These are phyloP conservation scores for Neurospora terricola DNA, from an alignment of 495 filamentous ascomycete genomes.

Conservation along the genomic window DNA sequence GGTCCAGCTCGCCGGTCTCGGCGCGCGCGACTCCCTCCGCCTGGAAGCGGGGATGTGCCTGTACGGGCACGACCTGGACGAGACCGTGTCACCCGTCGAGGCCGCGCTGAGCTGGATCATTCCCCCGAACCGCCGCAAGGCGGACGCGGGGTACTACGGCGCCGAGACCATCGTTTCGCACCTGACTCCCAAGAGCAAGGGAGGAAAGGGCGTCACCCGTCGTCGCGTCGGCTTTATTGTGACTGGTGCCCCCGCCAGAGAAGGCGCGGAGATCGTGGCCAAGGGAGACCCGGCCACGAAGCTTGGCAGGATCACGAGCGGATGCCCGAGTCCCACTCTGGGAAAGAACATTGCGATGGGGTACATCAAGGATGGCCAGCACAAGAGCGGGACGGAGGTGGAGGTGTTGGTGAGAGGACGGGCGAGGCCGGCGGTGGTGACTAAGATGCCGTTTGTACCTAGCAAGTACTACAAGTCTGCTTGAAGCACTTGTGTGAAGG, in stretches of 20 bases:
- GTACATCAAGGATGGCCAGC: slow-evolving; percentile 71
- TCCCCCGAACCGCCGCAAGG: slow-evolving; percentile 58
- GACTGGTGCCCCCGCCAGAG: slow-evolving; percentile 79
- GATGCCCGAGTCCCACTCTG: slow-evolving; percentile 77
- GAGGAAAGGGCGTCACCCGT: slow-evolving; percentile 53
- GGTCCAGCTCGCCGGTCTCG: slow-evolving; percentile 82
- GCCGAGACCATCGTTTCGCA: slow-evolving; percentile 61
- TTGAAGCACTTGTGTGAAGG: neutral
- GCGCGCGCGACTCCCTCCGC: slow-evolving; percentile 81
- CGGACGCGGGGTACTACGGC: slow-evolving; percentile 61
- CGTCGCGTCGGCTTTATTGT: slow-evolving; percentile 75
- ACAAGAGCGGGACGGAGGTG: slow-evolving; percentile 82
- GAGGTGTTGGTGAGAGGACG: slow-evolving; percentile 73
- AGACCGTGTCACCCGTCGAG: slow-evolving; percentile 77
- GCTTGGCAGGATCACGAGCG: slow-evolving; percentile 68
- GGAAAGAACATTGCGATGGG: slow-evolving; percentile 93
- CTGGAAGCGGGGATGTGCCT: slow-evolving; percentile 97
- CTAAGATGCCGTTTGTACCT: slow-evolving; percentile 90
- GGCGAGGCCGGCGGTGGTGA: slow-evolving; percentile 65
- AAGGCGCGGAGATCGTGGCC: slow-evolving; percentile 68
- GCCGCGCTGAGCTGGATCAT: slow-evolving; percentile 80
- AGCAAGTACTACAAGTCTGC: slow-evolving; percentile 58
- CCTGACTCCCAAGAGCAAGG: slow-evolving; percentile 55
- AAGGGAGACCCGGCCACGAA: slow-evolving; percentile 35
- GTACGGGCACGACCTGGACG: slow-evolving; percentile 94